Percentiles rank a stretch among this genome's conserved stretches.
phyloP scores from a whole-genome alignment of 768 basidiomycete species.

The Gyrodon lividus region DNA sequence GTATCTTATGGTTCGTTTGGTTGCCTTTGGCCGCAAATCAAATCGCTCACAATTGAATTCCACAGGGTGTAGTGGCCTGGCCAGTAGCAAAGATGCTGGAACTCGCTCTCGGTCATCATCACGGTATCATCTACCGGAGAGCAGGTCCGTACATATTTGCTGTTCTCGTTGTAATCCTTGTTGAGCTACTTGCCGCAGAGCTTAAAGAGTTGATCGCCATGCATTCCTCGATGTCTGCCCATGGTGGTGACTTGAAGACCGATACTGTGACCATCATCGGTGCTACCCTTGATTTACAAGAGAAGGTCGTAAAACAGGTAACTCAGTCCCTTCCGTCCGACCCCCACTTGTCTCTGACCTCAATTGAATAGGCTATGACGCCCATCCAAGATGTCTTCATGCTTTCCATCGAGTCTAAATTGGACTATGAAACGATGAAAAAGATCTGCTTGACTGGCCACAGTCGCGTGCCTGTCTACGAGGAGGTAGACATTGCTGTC shows the following conservation, averaged over 20 bases:
- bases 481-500: constrained; percentile 65
- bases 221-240: constrained; percentile 69
- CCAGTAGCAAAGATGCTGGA: constrained; percentile 84
- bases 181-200: constrained; percentile 38
- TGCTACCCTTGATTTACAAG: constrained; percentile 84
- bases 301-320: constrained; percentile 75
- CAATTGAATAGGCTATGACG: constrained; percentile 66
- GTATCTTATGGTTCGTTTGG: constrained; percentile 55
- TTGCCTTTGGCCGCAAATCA: neutral
- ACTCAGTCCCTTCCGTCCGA: neutral
- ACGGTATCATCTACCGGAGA: constrained; percentile 88
- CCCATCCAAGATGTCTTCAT: constrained; percentile 80
- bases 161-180: neutral
- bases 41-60: neutral
- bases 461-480: constrained; percentile 80
- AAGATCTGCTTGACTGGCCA: constrained; percentile 78
- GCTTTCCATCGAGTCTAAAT: constrained; percentile 79
- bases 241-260: constrained; percentile 81
- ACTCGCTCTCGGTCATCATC: constrained; percentile 74
- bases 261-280: constrained; percentile 92
- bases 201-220: constrained; percentile 89
- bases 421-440: constrained; percentile 79
- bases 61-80: constrained; percentile 74
- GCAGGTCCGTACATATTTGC: constrained; percentile 39
- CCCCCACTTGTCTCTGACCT: neutral